Evolutionary conservation across 306 rosid species (phyloP).

Genomic region (Potentilla sterilis): DNA sequence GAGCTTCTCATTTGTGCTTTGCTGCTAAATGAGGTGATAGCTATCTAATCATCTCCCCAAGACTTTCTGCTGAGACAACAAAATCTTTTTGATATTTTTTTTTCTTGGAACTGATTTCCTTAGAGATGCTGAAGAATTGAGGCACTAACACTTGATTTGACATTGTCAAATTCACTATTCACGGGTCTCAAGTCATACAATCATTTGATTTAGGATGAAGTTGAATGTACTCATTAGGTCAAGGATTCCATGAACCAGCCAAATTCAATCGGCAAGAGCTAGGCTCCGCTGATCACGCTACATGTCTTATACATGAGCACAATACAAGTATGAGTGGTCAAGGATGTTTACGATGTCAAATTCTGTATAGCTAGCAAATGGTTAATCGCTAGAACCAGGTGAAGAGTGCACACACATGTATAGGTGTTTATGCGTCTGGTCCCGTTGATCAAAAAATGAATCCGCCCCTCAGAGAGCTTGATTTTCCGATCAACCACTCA

Average conservation of each 20-base stretch:
- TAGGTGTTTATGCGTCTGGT: neutral
- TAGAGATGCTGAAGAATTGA: neutral
- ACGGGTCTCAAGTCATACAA: neutral
- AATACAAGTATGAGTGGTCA: neutral
- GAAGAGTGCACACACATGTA: neutral
- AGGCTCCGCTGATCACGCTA: constrained; percentile 1
- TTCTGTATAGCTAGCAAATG: neutral
- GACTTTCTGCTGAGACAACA: neutral
- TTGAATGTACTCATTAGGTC: neutral
- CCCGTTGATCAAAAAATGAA: neutral
- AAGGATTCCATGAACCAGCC: neutral
- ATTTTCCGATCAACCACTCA: too few species aligned
- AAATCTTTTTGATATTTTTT: neutral
- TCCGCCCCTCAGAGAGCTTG: too few species aligned
- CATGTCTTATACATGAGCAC: neutral
- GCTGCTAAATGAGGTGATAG: neutral
- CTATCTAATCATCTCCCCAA: neutral
- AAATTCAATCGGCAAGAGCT: neutral
- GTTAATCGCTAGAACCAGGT: neutral
- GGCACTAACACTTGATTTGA: neutral
- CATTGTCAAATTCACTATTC: neutral
- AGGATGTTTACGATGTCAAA: neutral
- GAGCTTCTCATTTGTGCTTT: neutral
- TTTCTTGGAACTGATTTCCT: neutral
- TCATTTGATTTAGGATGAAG: neutral